Evolutionary conservation across 768 basidiomycete species (phyloP).

Genomic region (Leccinum sublutescens): DNA sequence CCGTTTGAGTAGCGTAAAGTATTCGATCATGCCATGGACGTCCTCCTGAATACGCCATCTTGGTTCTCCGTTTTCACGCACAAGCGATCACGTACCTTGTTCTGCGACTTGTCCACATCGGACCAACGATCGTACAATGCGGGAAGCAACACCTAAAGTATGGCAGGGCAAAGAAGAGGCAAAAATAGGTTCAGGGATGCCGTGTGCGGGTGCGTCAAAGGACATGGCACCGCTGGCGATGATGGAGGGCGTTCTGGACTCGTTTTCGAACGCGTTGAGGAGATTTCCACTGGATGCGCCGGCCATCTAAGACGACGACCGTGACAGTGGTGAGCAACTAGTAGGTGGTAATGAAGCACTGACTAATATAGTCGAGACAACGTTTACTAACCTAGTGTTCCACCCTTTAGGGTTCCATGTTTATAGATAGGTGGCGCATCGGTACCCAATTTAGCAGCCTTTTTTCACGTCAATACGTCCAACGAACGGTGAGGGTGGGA

Average conservation of each 20-base stretch:
- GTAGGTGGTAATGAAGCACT: too few relatives aligned
- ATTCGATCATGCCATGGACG: conserved; percentile 35
- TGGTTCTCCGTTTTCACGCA: neutral
- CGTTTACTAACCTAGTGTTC: too few relatives aligned
- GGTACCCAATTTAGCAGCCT: too few relatives aligned
- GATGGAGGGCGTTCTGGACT: conserved; percentile 21
- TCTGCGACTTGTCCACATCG: conserved; percentile 31
- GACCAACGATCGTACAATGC: conserved; percentile 63
- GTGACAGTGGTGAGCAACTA: conserved; percentile 7
- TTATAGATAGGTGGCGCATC: too few relatives aligned
- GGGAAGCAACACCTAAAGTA: conserved; percentile 53
- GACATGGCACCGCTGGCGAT: too few relatives aligned
- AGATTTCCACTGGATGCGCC: conserved; percentile 60
- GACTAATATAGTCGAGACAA: too few relatives aligned
- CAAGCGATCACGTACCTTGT: conserved; percentile 34
- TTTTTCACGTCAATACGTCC: too few relatives aligned
- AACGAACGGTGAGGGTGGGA: too few relatives aligned
- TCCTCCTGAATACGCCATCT: conserved; percentile 18
- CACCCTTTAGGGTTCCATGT: too few relatives aligned
- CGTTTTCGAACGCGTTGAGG: conserved; percentile 40
- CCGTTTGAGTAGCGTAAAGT: conserved; percentile 69
- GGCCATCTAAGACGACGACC: conserved; percentile 41
- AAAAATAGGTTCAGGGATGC: conserved; percentile 16
- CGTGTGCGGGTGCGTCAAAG: conserved; percentile 60
- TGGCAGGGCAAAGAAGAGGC: neutral